Percentiles rank a stretch among this genome's conserved stretches.
These are phyloP conservation scores for Plasmodium fragile DNA, from an alignment of 169 alveolate genomes.

Conservation along the genomic window DNA sequence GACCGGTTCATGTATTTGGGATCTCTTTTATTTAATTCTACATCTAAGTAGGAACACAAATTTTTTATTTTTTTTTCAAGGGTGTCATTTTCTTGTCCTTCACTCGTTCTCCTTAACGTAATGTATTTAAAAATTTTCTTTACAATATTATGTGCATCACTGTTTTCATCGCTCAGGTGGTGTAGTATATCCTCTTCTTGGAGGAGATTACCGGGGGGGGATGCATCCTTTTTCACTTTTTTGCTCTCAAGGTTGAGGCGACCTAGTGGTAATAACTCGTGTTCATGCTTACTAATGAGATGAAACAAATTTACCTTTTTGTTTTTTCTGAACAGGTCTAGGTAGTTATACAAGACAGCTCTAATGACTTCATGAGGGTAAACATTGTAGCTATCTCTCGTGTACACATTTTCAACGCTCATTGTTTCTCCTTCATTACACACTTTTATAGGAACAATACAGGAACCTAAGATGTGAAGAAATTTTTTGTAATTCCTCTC, in stretches of 20 bases:
- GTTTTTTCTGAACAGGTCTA: slow-evolving; percentile 36
- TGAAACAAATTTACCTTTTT: slow-evolving; percentile 37
- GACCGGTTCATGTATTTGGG: not conserved
- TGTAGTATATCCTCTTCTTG: not conserved
- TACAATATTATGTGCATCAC: not conserved
- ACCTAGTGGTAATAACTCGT: slow-evolving; percentile 38
- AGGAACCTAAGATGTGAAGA: slow-evolving; percentile 48
- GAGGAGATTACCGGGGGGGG: not conserved
- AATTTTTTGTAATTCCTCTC: slow-evolving; percentile 15
- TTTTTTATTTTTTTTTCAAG: not conserved
- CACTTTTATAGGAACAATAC: slow-evolving; percentile 44
- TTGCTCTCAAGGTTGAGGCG: slow-evolving; percentile 12
- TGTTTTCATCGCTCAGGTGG: not conserved
- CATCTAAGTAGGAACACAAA: not conserved
- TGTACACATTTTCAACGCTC: not conserved
- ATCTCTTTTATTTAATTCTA: not conserved
- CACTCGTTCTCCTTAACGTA: slow-evolving; percentile 4
- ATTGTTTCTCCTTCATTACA: not conserved
- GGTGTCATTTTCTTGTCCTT: not conserved
- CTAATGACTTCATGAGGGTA: slow-evolving; percentile 48
- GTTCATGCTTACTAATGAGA: slow-evolving; percentile 34
- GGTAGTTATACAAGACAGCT: slow-evolving; percentile 12
- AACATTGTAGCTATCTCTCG: slow-evolving; percentile 18
- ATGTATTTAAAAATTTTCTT: slow-evolving; percentile 21
- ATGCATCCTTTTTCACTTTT: slow-evolving; percentile 3